Evolutionary conservation across 805 yeast genomes (phyloP).

Genomic region (Wickerhamiella sergipiensis): DNA sequence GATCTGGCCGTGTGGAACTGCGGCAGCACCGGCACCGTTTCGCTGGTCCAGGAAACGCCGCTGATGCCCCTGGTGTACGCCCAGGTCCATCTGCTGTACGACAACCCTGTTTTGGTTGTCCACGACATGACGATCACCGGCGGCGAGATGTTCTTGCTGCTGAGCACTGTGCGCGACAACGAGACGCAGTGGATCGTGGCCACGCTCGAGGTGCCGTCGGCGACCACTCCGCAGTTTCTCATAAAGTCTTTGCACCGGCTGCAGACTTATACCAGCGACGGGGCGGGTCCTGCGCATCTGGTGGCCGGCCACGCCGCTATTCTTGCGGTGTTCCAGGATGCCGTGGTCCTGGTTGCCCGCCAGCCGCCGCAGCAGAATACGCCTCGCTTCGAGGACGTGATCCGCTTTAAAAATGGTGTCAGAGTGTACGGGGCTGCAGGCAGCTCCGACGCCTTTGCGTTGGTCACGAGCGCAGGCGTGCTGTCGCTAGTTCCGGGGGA

Average conservation of each 20-base stretch:
- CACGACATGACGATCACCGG: conserved; percentile 46
- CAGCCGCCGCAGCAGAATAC: conserved; percentile 3
- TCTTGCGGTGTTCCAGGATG: conserved; percentile 42
- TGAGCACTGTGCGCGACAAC: background rate
- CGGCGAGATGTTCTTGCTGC: conserved; percentile 29
- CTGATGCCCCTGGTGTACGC: conserved; percentile 27
- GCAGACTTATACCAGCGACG: conserved; percentile 32
- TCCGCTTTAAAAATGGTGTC: conserved; percentile 41
- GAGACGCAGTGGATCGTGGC: conserved; percentile 33
- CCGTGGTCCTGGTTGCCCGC: conserved; percentile 54
- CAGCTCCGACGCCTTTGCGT: conserved; percentile 45
- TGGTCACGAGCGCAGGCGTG: conserved; percentile 16
- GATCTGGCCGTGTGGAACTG: conserved; percentile 37
- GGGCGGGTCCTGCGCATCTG: conserved; percentile 32
- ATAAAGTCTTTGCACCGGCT: conserved; percentile 54
- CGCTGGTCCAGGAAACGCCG: conserved; percentile 27
- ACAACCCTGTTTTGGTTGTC: conserved; percentile 36
- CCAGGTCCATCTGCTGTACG: conserved; percentile 34
- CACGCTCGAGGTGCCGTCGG: conserved; percentile 30
- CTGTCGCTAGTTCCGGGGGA: background rate
- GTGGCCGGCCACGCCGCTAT: conserved; percentile 46
- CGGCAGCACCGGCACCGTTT: conserved; percentile 32
- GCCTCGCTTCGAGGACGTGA: conserved; percentile 65
- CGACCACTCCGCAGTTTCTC: conserved; percentile 21
- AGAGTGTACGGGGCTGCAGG: conserved; percentile 41